phyloP scores from a whole-genome alignment of 257 asterid genomes.

The Solanum ahanhuiri region DNA sequence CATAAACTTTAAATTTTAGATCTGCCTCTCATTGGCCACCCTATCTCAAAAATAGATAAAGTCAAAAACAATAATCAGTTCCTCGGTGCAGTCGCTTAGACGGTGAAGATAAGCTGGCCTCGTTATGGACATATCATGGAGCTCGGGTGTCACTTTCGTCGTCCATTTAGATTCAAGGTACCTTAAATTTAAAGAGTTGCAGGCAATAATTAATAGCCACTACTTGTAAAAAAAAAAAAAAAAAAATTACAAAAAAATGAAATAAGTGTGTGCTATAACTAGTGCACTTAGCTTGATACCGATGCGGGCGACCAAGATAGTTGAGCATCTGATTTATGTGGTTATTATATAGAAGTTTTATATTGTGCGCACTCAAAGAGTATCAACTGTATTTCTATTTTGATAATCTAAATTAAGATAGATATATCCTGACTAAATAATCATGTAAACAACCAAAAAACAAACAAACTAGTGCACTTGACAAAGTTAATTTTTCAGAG shows the following conservation, averaged over 20 bases:
- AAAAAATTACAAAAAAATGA: too few species aligned
- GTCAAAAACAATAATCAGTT: neutral
- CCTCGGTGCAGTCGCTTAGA: neutral
- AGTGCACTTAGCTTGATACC: neutral
- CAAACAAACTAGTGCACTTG: neutral
- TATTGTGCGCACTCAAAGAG: neutral
- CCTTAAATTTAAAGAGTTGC: neutral
- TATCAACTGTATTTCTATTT: neutral
- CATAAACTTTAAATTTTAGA: neutral
- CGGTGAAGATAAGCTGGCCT: neutral
- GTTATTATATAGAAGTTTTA: neutral
- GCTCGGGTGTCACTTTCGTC: neutral
- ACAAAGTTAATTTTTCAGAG: neutral
- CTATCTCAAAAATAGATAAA: neutral
- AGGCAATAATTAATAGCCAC: neutral
- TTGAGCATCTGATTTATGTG: neutral
- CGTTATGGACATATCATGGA: neutral
- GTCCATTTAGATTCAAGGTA: neutral
- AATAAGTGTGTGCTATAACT: neutral
- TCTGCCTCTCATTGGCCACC: accelerated
- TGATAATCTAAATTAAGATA: too few species aligned
- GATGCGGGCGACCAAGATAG: too few species aligned
- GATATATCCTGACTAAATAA: too few species aligned
- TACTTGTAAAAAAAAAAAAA: neutral
- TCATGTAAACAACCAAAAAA: neutral